These are phyloP conservation scores for Rhizopus arrhizus DNA, from an alignment of 371 early-diverging fungal species.

Conservation along the genomic window DNA sequence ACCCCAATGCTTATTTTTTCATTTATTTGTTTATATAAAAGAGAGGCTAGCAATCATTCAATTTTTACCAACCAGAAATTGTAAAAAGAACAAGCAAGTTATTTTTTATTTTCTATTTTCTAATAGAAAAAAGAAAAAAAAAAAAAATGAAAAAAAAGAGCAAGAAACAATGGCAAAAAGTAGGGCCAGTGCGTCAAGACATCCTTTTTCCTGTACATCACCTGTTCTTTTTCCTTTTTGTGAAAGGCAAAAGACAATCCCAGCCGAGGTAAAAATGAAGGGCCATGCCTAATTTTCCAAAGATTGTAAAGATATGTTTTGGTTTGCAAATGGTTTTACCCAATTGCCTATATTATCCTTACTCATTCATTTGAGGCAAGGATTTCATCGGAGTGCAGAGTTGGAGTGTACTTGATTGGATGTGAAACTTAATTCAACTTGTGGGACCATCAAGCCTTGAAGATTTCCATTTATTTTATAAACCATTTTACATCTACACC, in stretches of 20 bases:
- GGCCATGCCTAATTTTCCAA: constrained; percentile 48
- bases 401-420: too few species aligned
- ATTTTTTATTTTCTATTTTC: not conserved
- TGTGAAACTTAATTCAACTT: too few species aligned
- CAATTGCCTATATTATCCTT: constrained; percentile 57
- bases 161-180: constrained; percentile 6
- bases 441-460: too few species aligned
- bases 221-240: not conserved
- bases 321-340: constrained; percentile 47
- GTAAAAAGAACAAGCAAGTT: not conserved
- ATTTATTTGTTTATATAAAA: constrained; percentile 9
- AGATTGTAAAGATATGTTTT: constrained; percentile 32
- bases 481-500: constrained; percentile 1
- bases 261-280: constrained; percentile 32
- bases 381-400: constrained; percentile 9
- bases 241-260: constrained; percentile 1
- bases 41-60: constrained; percentile 47
- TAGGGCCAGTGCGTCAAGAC: not conserved
- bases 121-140: constrained; percentile 8
- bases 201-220: not conserved
- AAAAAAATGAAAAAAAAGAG: constrained; percentile 16
- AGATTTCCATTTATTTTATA: not conserved
- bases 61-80: constrained; percentile 24
- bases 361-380: constrained; percentile 57
- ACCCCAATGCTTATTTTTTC: constrained; percentile 65